Evolutionary conservation across 2,329 filamentous ascomycete species (phyloP), one percentile per base, ranked within the genome.

Genomic region (Mycosphaerella arachidis): DNA sequence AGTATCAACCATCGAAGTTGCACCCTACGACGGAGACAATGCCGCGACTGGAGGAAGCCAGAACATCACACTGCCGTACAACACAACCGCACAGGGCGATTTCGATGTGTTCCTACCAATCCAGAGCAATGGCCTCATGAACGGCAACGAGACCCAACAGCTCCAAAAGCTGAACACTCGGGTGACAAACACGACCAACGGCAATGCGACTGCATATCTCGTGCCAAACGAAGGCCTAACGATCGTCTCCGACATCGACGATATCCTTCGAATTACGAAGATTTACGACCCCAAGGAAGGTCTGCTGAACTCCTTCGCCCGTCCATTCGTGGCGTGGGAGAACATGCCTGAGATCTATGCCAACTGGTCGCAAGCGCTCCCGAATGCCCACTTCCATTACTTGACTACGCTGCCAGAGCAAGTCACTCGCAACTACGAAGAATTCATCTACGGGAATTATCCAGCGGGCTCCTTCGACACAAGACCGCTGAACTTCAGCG

Each of bases 361-460:
- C 65, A 90, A 91, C 69, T 92, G 89, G 88, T 86, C 83, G 1
- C 75, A 76, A n/a, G 83, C 80, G 24, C 78, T 90, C 13, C 82
- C 84, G 0, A 82, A 90, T 68, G 79, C 86, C 63, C 89, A 92
- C 72, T 92, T 92, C 78, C 89, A 92, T 75, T 92, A 92, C 75
- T 79, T 92, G 20, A 92, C 89, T 0, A 92, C 89, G 0, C 91
- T 89, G 0, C 89, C 89, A 0, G 89, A 92, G 74, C 89, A 92
- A 72, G 82, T 86, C 4, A 91, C 89, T 0, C 80, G 89, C 46
- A 88, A 86, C 66, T 92, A 92, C 76, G 91, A 91, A 88, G 82
- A 88, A 61, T 83, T 88, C 74, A 91, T 92, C 72, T 92, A 89
- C 79, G 83, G 84, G 69, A 90, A 83, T 6, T 92, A 92, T 71